A percentile compares a stretch with the other conserved stretches of the same genome.
Conservation (phyloP, 768 basidiomycete species). For the Boletus fagicola region DNA sequence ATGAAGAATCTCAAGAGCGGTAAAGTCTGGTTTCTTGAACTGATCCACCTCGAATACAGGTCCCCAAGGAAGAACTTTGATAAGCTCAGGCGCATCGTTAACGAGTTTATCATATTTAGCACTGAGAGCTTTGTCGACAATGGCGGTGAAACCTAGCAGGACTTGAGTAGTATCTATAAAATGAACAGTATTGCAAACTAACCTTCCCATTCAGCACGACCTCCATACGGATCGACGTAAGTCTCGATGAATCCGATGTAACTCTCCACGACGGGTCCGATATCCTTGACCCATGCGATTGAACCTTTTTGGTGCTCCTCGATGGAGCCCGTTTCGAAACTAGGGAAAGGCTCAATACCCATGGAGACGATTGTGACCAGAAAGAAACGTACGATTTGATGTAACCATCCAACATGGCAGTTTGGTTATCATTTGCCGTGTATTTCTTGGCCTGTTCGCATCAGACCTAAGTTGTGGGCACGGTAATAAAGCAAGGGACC, state of each 20-base stretch:
- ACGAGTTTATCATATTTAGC: conserved; percentile 81
- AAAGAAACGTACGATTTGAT: conserved; percentile 60
- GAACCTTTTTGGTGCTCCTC: conserved; percentile 78
- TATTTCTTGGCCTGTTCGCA: conserved; percentile 63
- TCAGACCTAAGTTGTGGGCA: neutral
- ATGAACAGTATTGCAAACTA: conserved; percentile 1
- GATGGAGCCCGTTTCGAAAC: conserved; percentile 78
- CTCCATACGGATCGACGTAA: conserved; percentile 86
- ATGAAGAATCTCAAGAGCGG: conserved; percentile 75
- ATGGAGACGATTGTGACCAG: neutral
- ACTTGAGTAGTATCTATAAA: neutral
- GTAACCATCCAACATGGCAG: conserved; percentile 72
- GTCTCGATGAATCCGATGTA: conserved; percentile 89
- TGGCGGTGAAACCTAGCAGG: conserved; percentile 75
- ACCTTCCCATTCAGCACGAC: conserved; percentile 95
- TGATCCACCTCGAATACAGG: conserved; percentile 60
- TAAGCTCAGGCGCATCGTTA: conserved; percentile 69
- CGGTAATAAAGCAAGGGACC: neutral
- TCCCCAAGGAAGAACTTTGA: conserved; percentile 85
- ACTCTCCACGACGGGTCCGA: conserved; percentile 84
- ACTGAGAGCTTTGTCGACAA: conserved; percentile 81
- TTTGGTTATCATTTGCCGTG: conserved; percentile 69
- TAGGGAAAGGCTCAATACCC: neutral
- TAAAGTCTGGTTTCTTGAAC: conserved; percentile 87
- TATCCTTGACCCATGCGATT: conserved; percentile 79